These are phyloP conservation scores for Breynia disticha DNA, from an alignment of 441 rosid genomes.

Conservation along the genomic window DNA sequence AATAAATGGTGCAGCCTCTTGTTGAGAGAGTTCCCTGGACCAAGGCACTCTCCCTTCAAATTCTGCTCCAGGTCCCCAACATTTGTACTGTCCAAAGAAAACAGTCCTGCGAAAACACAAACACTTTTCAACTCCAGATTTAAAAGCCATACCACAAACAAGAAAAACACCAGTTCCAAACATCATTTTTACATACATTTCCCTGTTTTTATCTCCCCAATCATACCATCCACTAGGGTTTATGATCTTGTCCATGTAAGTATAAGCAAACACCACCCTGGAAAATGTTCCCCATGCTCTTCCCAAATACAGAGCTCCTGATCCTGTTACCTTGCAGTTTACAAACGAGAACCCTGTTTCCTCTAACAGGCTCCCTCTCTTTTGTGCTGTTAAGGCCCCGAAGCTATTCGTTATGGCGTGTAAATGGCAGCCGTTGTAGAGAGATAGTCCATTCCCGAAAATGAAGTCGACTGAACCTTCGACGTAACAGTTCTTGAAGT, in stretches of 20 bases:
- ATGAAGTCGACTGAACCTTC: conserved; percentile 50
- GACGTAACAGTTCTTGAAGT: conserved; percentile 35
- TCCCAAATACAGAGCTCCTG: conserved; percentile 44
- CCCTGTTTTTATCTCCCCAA: conserved; percentile 50
- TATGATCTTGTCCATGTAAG: conserved; percentile 47
- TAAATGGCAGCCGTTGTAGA: conserved; percentile 35
- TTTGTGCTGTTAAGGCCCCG: conserved; percentile 51
- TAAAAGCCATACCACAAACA: background rate
- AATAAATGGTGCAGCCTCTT: conserved; percentile 34
- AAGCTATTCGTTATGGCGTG: conserved; percentile 32
- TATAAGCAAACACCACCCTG: conserved; percentile 41
- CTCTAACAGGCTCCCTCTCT: conserved; percentile 40
- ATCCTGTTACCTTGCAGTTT: conserved; percentile 50
- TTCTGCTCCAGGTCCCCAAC: conserved; percentile 42
- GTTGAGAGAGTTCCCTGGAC: conserved; percentile 42
- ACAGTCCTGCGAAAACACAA: conserved; percentile 52
- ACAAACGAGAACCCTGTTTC: conserved; percentile 54
- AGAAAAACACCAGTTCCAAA: too few species aligned
- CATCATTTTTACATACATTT: conserved; percentile 31
- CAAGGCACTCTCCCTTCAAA: conserved; percentile 33
- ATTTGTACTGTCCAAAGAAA: conserved; percentile 39
- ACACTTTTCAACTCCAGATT: background rate
- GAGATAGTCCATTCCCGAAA: conserved; percentile 44
- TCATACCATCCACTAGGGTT: conserved; percentile 46
- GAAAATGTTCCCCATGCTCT: conserved; percentile 65